A percentile compares a stretch with the other conserved stretches of the same genome.
Evolutionary conservation across 192 early-diverging fungal genomes (phyloP).

Genomic region (Lunasporangiospora selenospora): DNA sequence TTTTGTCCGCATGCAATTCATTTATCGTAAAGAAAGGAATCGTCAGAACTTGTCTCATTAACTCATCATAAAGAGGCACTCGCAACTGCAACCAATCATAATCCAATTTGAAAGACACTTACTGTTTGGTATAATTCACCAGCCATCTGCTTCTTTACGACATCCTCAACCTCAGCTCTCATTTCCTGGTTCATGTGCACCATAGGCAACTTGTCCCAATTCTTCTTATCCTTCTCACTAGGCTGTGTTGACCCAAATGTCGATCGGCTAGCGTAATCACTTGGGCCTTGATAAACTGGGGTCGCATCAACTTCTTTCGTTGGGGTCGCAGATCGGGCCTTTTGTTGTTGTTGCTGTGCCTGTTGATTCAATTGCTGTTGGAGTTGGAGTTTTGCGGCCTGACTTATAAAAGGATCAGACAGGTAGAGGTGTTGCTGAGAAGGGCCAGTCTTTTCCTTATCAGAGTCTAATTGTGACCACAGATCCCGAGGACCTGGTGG

Average conservation of each 20-base stretch:
- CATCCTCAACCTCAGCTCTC: slow-evolving; percentile 64
- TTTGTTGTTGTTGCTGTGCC: slow-evolving; percentile 36
- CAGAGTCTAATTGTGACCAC: slow-evolving; percentile 73
- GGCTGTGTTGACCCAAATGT: slow-evolving; percentile 13
- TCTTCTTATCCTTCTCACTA: slow-evolving; percentile 50
- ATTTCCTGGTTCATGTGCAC: slow-evolving; percentile 72
- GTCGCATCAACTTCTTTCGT: slow-evolving; percentile 9
- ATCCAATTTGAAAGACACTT: too few species aligned
- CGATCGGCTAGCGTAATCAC: slow-evolving; percentile 29
- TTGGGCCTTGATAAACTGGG: slow-evolving; percentile 14
- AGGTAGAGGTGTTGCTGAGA: slow-evolving; percentile 64
- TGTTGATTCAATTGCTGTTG: slow-evolving; percentile 49
- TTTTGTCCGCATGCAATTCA: too few species aligned
- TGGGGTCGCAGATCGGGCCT: slow-evolving; percentile 15
- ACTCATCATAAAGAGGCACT: too few species aligned
- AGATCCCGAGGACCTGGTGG: slow-evolving; percentile 76
- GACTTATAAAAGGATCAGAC: slow-evolving; percentile 80
- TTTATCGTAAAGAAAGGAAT: too few species aligned
- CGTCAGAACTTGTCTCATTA: too few species aligned
- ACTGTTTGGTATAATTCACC: slow-evolving; percentile 41
- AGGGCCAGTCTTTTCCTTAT: slow-evolving; percentile 50
- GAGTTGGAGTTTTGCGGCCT: slow-evolving; percentile 49
- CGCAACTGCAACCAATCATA: too few species aligned
- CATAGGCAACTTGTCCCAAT: slow-evolving; percentile 69
- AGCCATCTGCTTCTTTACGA: slow-evolving; percentile 63